phyloP scores from a whole-genome alignment of 108 stramenopile genomes.

The Conticribra guillardii region DNA sequence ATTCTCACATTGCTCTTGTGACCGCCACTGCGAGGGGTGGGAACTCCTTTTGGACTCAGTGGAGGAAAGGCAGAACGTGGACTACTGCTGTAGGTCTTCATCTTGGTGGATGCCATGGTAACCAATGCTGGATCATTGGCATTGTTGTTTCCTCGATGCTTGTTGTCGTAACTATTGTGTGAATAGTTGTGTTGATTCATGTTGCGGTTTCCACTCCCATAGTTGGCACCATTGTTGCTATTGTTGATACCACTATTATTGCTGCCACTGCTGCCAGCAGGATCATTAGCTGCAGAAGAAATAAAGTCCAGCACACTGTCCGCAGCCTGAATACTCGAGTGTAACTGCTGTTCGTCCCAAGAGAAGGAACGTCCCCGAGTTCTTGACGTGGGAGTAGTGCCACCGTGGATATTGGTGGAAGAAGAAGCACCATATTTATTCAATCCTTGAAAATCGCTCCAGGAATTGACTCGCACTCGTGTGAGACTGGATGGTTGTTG shows the following conservation, averaged over 20 bases:
- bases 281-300: neutral
- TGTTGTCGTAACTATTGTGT: no score
- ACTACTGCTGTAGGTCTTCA: neutral
- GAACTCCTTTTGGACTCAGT: constrained; percentile 9
- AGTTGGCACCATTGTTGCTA: no score
- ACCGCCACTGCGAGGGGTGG: constrained; percentile 1
- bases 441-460: no score
- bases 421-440: neutral
- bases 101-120: neutral
- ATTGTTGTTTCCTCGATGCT: neutral
- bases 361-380: neutral
- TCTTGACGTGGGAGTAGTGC: neutral
- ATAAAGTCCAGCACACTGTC: neutral
- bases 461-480: no score
- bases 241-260: no score
- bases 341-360: neutral
- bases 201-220: no score
- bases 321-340: neutral
- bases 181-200: no score
- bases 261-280: no score
- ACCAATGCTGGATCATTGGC: neutral
- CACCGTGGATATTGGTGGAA: neutral
- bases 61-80: constrained; percentile 12
- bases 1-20: no score
- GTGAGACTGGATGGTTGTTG: no score